Base-by-base conservation (phyloP, 352 stramenopile species). In the Pythium folliculosum region DNA sequence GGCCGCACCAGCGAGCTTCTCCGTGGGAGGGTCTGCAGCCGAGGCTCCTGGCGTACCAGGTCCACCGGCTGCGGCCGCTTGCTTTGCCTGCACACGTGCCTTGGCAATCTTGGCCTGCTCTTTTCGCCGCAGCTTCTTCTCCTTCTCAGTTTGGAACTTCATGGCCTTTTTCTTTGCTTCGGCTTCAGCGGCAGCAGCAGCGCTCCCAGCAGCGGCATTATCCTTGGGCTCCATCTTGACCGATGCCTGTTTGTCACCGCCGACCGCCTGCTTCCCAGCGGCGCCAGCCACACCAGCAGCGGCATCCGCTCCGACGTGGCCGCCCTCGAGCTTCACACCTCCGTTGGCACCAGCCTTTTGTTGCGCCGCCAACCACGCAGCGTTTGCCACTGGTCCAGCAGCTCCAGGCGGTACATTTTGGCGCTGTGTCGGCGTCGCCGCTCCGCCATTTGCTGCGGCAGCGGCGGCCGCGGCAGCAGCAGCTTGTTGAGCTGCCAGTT, bases 81-180 rank as follows among this genome's bases (percentile, higher is more conserved):
- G 75, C 68, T 91, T 95, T 55, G 85, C 87, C 65, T 91, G 84
- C 35, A 80, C 82, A 0, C 86, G 84, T 32, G 77, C 83, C 58
- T 93, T 93, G 6, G 83, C 83, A 53, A 92, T 81, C 56, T 92
- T 88, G 5, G 86, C 86, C 48, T 95, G 86, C 61, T 95, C 80
- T 68, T 95, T 95, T 30, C 86, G 70, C 1, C 88, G 81, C 45
- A 89, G 37, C 56, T 96, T 96, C 70, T 94, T 96, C 63, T 96
- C 88, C 53, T 96, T 96, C 56, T 96, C 88, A 4, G 83, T 89
- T 62, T 92, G 85, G 30, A 89, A 74, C 58, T 90, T 90, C 52
- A 89, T 35, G 0, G 86, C 78, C 32, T 94, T 94, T 61, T 93
- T 94, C 70, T 91, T 90, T 52, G 78, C 32, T 7, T 72, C 66